Percentiles rank a stretch among this genome's conserved stretches.
Conservation (phyloP, 2,329 filamentous ascomycete species). For the Leptographium flavum region DNA sequence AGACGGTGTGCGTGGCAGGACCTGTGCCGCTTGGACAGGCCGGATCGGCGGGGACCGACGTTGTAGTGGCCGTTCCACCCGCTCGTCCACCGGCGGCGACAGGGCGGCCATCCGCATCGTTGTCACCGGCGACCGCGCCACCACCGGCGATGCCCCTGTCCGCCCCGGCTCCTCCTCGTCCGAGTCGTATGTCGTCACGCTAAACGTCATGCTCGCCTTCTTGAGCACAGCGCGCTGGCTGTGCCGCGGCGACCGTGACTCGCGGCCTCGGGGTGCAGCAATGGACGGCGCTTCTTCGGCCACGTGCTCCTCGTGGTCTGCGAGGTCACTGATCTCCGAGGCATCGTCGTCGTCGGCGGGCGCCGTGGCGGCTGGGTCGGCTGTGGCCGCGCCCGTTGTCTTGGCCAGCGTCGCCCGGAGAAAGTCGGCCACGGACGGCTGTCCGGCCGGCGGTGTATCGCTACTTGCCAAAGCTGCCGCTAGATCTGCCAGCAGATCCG, state of each 20-base stretch:
- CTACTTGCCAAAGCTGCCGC: conserved; percentile 24
- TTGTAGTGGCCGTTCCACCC: too few species aligned
- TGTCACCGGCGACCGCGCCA: conserved; percentile 5
- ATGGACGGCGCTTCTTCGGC: background rate
- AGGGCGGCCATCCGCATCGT: background rate
- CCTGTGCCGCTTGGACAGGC: too few species aligned
- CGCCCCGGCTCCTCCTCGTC: conserved; percentile 8
- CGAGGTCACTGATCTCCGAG: conserved; percentile 39
- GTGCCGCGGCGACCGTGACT: background rate
- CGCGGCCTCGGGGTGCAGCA: background rate
- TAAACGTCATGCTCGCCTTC: conserved; percentile 10
- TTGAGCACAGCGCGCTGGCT: conserved; percentile 4
- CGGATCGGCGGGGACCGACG: conserved; percentile 4
- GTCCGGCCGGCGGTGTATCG: conserved; percentile 1
- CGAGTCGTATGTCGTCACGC: conserved; percentile 6
- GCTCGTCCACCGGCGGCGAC: background rate
- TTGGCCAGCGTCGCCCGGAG: background rate
- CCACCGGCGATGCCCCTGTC: background rate
- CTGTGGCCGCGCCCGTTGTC: background rate
- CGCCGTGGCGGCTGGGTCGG: background rate
- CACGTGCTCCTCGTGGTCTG: conserved; percentile 36
- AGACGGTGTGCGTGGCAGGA: background rate
- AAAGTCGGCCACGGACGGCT: conserved; percentile 3
- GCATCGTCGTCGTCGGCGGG: conserved; percentile 19
- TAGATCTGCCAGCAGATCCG: conserved; percentile 26